A percentile compares a stretch with the other conserved stretches of the same genome.
phyloP scores from a whole-genome alignment of 768 basidiomycete genomes.

The Suillus ampliporus region DNA sequence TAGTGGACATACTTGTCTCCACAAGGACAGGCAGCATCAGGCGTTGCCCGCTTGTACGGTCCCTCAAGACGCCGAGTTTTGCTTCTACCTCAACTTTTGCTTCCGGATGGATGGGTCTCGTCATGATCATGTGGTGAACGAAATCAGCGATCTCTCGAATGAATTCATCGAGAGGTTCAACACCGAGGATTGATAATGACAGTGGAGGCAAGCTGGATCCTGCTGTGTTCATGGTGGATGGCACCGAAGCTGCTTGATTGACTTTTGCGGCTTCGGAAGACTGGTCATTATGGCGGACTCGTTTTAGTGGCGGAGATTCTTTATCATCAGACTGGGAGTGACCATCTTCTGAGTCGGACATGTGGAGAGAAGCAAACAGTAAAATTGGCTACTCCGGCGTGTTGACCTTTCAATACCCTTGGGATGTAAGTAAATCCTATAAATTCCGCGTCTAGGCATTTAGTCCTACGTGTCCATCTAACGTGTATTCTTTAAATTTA shows the following conservation, averaged over 20 bases:
- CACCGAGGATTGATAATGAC: conserved; percentile 81
- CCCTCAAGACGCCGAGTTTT: conserved; percentile 80
- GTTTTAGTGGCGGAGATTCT: conserved; percentile 42
- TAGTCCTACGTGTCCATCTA: background rate
- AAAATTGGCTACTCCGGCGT: background rate
- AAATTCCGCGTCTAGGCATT: background rate
- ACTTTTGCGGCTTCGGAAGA: conserved; percentile 34
- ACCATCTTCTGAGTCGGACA: background rate
- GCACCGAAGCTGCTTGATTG: conserved; percentile 21
- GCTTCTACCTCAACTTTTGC: conserved; percentile 84
- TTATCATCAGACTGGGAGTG: conserved; percentile 23
- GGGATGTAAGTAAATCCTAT: conserved; percentile 1
- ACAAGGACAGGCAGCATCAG: conserved; percentile 74
- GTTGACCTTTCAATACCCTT: conserved; percentile 2
- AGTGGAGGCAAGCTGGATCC: conserved; percentile 57
- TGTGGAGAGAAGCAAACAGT: background rate
- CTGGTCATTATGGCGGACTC: conserved; percentile 41
- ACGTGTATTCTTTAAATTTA: conserved; percentile 2
- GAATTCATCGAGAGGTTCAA: conserved; percentile 93
- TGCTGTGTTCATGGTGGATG: conserved; percentile 32
- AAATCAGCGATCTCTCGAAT: conserved; percentile 92
- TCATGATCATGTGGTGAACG: conserved; percentile 71
- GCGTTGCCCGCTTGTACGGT: conserved; percentile 59
- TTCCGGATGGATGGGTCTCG: conserved; percentile 55
- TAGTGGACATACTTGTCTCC: conserved; percentile 75